Base-by-base conservation (phyloP, 2,329 filamentous ascomycete species). In the Talaromyces albobiverticillius region DNA sequence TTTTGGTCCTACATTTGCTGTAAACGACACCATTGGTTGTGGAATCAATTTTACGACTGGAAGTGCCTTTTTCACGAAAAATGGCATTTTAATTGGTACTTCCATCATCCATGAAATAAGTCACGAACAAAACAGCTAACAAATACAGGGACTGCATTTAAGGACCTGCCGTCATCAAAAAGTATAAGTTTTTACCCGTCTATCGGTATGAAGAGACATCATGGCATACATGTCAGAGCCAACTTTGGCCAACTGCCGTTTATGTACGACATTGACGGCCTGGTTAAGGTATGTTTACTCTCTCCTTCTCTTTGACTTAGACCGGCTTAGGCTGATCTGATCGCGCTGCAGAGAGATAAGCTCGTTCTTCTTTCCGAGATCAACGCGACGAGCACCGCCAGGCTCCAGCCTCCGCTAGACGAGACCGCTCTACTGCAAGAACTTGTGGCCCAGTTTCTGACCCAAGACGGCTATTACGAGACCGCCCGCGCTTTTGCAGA, bases 391-490 rank as follows among this genome's bases (percentile, higher is more conserved):
- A 78, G 76, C 46, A 81, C 86, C n/a, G 77, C 81, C 25, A 76
- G 70, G 20, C 74, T 94, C 6, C 82, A 84, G 31, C 82, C 84
- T 2, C 79, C 79, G 2, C 76, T 89, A 58, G 83, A 82, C 57
- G 93, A 96, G 70, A 86, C 84, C 1, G 80, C 88, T 23, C 79
- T 97, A 46, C 84, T 96, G 34, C 91, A 96, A 67, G 83, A 88
- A 62, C 76, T 97, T 54, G 85, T 93, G 16, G 80, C 91, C 36
- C 92, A 96, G 71, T 97, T 95, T 61, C 77, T 99, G 13, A 89
- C 92, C 34, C 93, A 97, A 62, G 94, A 97, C 64, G 94, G 94
- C 56, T 97, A 96, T 62, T 87, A 96, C 7, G 93, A 96, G 61
- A 96, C 93, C 0, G 92, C 92, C 8, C 84, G 86, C 59, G 90